Percentiles rank a stretch among this genome's conserved stretches.
Conservation (phyloP, 1,139 yeast species). For the Lodderomyces parapsilosis region DNA sequence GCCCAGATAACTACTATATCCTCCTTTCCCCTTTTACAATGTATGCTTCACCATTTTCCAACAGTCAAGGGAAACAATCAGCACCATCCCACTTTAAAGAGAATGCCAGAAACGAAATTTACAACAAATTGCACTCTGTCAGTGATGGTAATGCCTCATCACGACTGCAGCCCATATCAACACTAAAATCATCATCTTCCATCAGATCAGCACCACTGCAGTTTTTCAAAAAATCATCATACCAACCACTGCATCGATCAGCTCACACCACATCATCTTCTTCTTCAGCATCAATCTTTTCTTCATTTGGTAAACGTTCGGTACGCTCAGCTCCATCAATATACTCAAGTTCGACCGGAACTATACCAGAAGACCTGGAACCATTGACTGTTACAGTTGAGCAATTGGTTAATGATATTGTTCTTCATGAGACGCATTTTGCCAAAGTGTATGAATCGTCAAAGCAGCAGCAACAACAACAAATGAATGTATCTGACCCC, state of each 20-base stretch:
- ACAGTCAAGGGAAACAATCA: constrained; percentile 29
- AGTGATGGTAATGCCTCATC: constrained; percentile 6
- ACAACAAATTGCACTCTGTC: constrained; percentile 40
- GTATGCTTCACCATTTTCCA: constrained; percentile 42
- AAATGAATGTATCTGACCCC: constrained; percentile 2
- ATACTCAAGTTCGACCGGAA: constrained; percentile 43
- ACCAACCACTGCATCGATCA: constrained; percentile 15
- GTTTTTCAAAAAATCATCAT: constrained; percentile 16
- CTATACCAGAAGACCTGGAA: constrained; percentile 49
- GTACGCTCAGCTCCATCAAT: constrained; percentile 46
- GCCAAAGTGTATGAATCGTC: constrained; percentile 5
- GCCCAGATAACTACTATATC: background rate
- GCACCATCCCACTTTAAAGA: constrained; percentile 48
- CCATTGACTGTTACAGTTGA: constrained; percentile 45
- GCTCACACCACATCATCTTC: constrained; percentile 10
- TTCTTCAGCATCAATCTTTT: constrained; percentile 21
- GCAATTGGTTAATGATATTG: constrained; percentile 44
- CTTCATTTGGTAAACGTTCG: constrained; percentile 39
- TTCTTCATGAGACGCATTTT: constrained; percentile 38
- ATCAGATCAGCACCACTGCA: constrained; percentile 37
- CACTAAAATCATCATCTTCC: constrained; percentile 20
- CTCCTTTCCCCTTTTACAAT: constrained; percentile 15
- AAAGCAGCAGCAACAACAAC: constrained; percentile 3
- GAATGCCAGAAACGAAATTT: constrained; percentile 47
- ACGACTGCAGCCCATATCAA: background rate